Evolutionary conservation across 202 grass and related monocot genomes (phyloP), one percentile per base, ranked within the genome.

Genomic region (Elaeis oleifera): DNA sequence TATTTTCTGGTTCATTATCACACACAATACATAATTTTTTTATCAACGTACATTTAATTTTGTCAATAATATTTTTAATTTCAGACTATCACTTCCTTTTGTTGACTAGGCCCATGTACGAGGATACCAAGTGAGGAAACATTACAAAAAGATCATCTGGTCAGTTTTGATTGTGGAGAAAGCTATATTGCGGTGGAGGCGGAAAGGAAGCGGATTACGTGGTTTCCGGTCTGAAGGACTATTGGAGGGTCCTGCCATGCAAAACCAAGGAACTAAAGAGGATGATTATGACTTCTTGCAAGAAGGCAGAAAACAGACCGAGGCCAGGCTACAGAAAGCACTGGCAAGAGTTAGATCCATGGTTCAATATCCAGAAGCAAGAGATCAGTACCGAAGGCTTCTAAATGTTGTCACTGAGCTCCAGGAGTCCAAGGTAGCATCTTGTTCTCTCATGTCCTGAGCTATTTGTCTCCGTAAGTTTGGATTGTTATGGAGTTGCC

Each of bases 291-390:
- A 99, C 25, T 85, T 78, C 73, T 81, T 99, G 72, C 84, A 94
- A 59, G 88, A 87, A 19, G 95, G 95, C 44, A 87, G 95, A 73
- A 94, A 84, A 55, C 95, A 99, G 69, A 80, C 88, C 14, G 88
- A 94, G 74, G 85, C 75, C 68, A 80, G 88, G 74, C 64, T 99
- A 60, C 52, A 85, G 44, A 99, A 75, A 74, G 89, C 95, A 72
- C 89, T 99, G 18, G 85, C 28, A 60, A 85, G 95, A 64, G 95
- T 99, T 16, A 83, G 78, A 70, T 99, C 95, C 50, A 99, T 99
- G 95, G 87, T 87, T 62, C 88, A 87, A 71, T 99, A 99, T 79
- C 88, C 95, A 16, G 95, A 99, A 84, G 95, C 95, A 69, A 88
- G 85, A 75, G 95, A 99, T n/a, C 95, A 99, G 51, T 99, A 99